Conservation (phyloP, 1,284 basidiomycete species). For the Cystobasidium pallidum region DNA sequence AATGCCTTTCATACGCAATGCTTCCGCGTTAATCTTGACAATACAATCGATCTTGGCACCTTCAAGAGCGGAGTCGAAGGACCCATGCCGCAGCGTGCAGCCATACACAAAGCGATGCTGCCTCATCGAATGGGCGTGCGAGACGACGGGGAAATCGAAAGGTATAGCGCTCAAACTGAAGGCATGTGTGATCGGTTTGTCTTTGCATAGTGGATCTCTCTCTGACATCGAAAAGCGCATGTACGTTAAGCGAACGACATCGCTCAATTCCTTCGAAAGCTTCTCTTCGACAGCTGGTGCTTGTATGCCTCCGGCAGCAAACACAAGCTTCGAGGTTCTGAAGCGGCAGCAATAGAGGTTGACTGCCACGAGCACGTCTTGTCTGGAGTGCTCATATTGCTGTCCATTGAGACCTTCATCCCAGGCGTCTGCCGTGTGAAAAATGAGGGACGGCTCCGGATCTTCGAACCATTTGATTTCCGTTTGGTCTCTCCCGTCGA, state of each 20-base stretch:
- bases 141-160: constrained; percentile 61
- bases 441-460: constrained; percentile 59
- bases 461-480: constrained; percentile 58
- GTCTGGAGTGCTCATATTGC: constrained; percentile 30
- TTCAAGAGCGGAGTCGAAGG: constrained; percentile 60
- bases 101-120: constrained; percentile 59
- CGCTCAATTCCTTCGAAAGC: constrained; percentile 56
- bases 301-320: constrained; percentile 59
- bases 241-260: constrained; percentile 60
- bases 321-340: constrained; percentile 60
- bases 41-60: constrained; percentile 62
- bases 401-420: constrained; percentile 52
- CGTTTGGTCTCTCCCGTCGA: constrained; percentile 49
- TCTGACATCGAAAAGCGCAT: constrained; percentile 56
- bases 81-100: constrained; percentile 57
- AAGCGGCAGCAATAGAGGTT: constrained; percentile 61
- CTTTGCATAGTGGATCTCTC: constrained; percentile 24
- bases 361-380: constrained; percentile 47
- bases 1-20: constrained; percentile 55
- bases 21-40: constrained; percentile 59
- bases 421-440: constrained; percentile 62
- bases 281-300: constrained; percentile 50
- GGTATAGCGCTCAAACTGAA: constrained; percentile 61
- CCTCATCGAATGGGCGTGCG: constrained; percentile 56
- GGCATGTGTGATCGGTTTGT: constrained; percentile 55